phyloP scores from a whole-genome alignment of 805 yeast genomes.

The Myxozyma neotropica region DNA sequence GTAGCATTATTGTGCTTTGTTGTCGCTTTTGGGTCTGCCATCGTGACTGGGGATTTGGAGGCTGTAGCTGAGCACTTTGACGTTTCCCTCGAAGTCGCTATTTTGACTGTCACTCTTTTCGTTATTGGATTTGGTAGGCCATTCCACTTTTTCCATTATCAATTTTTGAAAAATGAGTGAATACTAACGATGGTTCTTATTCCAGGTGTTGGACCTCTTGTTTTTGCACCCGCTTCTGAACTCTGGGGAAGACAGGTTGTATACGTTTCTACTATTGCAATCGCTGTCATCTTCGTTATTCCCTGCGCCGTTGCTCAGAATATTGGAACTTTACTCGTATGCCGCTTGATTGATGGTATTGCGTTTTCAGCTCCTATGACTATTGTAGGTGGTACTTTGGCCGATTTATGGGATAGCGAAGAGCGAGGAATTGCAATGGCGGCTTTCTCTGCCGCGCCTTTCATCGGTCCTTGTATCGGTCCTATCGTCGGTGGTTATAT shows the following conservation, averaged over 20 bases:
- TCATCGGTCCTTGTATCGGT: slow-evolving; percentile 59
- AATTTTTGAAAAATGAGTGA: background rate
- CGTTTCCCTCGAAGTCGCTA: slow-evolving; percentile 59
- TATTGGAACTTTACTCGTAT: slow-evolving; percentile 63
- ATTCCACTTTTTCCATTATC: slow-evolving; percentile 25
- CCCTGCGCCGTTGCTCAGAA: slow-evolving; percentile 60
- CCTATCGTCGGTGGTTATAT: slow-evolving; percentile 66
- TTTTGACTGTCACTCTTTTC: slow-evolving; percentile 59
- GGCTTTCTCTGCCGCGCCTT: slow-evolving; percentile 63
- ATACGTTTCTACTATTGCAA: slow-evolving; percentile 52
- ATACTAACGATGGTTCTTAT: too few species aligned
- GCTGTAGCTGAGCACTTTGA: slow-evolving; percentile 52
- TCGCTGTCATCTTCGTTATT: slow-evolving; percentile 54
- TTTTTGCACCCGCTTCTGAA: slow-evolving; percentile 63
- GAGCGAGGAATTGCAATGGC: slow-evolving; percentile 72
- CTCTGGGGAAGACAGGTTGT: slow-evolving; percentile 58
- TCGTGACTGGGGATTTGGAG: slow-evolving; percentile 64
- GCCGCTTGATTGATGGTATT: slow-evolving; percentile 69
- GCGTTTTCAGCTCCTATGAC: slow-evolving; percentile 75
- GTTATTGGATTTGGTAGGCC: slow-evolving; percentile 58
- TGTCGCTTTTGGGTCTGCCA: slow-evolving; percentile 69
- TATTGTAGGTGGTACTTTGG: slow-evolving; percentile 75
- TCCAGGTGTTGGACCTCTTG: slow-evolving; percentile 53
- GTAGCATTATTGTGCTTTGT: slow-evolving; percentile 60
- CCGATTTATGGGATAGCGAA: slow-evolving; percentile 65